Conservation (phyloP, 2,329 filamentous ascomycete species). For the Alternaria dauci region DNA sequence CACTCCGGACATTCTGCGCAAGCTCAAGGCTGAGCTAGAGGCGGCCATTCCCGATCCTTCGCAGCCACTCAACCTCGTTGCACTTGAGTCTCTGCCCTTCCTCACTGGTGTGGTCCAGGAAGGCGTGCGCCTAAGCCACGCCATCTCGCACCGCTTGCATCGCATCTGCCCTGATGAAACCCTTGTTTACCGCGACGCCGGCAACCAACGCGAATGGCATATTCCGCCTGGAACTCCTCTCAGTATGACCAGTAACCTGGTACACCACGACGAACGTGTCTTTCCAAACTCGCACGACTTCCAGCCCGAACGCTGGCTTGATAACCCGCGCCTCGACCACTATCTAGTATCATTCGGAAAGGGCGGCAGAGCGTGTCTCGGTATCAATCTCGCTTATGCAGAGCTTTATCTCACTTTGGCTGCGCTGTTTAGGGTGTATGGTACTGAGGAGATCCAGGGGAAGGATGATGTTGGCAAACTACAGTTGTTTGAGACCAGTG, state of each 20-base stretch:
- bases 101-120: not conserved
- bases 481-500: constrained; percentile 9
- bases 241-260: not conserved
- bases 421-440: not conserved
- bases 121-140: not conserved
- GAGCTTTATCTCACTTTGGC: constrained; percentile 4
- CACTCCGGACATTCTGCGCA: not conserved
- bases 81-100: not conserved
- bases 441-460: not conserved
- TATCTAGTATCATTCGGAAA: constrained; percentile 33
- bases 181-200: not conserved
- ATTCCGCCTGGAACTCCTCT: not conserved
- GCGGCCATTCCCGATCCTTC: not conserved
- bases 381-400: constrained; percentile 20
- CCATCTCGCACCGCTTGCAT: not conserved
- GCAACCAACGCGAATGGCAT: not conserved
- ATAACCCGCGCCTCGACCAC: constrained; percentile 14
- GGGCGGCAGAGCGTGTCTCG: constrained; percentile 32
- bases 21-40: not conserved
- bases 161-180: constrained; percentile 2
- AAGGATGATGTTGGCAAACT: constrained; percentile 6
- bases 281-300: not conserved
- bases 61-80: not conserved
- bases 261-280: not conserved
- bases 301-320: constrained; percentile 6